Conservation (phyloP, 2,329 filamentous ascomycete species). For the Aureobasidium leucospermi region DNA sequence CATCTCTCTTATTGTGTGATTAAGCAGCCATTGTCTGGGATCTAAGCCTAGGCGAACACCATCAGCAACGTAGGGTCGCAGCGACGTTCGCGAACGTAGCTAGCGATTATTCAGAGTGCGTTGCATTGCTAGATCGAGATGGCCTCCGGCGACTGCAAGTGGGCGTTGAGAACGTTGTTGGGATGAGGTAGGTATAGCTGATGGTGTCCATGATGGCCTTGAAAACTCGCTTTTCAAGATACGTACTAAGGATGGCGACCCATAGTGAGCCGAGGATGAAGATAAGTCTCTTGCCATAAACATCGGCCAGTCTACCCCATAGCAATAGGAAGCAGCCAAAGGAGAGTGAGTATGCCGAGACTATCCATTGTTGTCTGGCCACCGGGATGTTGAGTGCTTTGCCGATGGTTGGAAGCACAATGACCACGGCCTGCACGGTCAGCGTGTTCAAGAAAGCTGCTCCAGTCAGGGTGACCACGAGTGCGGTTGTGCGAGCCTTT, state of each 20-base stretch:
- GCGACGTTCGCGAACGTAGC: no score
- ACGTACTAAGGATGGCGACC: slow-evolving; percentile 45
- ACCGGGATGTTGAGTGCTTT: slow-evolving; percentile 25
- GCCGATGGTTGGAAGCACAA: slow-evolving; percentile 28
- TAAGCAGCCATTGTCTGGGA: no score
- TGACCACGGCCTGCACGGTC: slow-evolving; percentile 27
- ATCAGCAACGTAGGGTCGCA: no score
- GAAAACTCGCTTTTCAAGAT: no score
- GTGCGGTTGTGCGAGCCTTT: slow-evolving; percentile 23
- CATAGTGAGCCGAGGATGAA: slow-evolving; percentile 59
- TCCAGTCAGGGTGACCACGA: slow-evolving; percentile 25
- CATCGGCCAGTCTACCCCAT: slow-evolving; percentile 60
- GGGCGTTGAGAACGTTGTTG: no score
- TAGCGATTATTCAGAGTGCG: no score
- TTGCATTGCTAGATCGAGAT: no score
- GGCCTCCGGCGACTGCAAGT: no score
- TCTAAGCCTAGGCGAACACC: no score
- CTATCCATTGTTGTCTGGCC: slow-evolving; percentile 46
- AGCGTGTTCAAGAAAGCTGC: slow-evolving; percentile 24
- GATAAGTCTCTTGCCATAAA: slow-evolving; percentile 58
- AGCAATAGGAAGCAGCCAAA: slow-evolving; percentile 62
- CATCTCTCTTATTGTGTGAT: no score
- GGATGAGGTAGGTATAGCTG: no score
- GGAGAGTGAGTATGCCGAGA: slow-evolving; percentile 58
- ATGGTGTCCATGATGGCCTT: no score